A percentile compares a stretch with the other conserved stretches of the same genome.
These are phyloP conservation scores for Rhododendron henanense DNA, from an alignment of 148 eudicot genomes.

Conservation along the genomic window DNA sequence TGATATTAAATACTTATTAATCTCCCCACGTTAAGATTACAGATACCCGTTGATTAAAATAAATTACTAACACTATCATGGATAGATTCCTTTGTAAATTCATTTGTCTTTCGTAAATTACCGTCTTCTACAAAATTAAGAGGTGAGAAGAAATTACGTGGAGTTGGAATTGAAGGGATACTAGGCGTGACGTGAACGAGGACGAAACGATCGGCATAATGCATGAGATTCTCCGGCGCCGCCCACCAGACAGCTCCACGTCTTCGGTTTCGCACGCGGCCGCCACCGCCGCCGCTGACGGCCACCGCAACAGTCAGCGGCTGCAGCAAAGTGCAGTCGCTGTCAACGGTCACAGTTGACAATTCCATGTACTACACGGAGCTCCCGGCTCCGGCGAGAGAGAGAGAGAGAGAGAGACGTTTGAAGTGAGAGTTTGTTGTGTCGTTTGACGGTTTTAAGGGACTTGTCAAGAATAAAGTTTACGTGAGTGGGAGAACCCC, in stretches of 20 bases:
- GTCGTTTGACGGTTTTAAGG: background rate
- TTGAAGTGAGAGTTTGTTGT: background rate
- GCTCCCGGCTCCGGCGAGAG: too few species aligned
- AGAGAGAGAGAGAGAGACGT: too few species aligned
- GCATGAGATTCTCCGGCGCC: slow-evolving; percentile 38
- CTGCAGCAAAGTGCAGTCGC: background rate
- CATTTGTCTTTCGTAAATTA: too few species aligned
- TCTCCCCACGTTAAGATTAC: too few species aligned
- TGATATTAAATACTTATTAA: too few species aligned
- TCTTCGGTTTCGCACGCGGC: slow-evolving; percentile 39
- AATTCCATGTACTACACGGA: background rate
- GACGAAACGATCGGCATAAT: slow-evolving; percentile 47
- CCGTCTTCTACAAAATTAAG: background rate
- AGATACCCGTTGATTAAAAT: too few species aligned
- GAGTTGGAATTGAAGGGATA: slow-evolving; percentile 55
- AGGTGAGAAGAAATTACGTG: slow-evolving; percentile 28
- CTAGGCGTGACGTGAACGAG: slow-evolving; percentile 61
- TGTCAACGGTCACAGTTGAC: background rate
- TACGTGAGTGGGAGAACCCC: too few species aligned
- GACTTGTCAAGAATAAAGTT: background rate
- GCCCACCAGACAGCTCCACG: slow-evolving; percentile 78
- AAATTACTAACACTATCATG: too few species aligned
- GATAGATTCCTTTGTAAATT: too few species aligned
- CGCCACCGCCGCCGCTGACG: background rate
- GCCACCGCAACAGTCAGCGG: background rate